phyloP scores from a whole-genome alignment of 2,329 filamentous ascomycete species.

The Diaporthe ampelina region DNA sequence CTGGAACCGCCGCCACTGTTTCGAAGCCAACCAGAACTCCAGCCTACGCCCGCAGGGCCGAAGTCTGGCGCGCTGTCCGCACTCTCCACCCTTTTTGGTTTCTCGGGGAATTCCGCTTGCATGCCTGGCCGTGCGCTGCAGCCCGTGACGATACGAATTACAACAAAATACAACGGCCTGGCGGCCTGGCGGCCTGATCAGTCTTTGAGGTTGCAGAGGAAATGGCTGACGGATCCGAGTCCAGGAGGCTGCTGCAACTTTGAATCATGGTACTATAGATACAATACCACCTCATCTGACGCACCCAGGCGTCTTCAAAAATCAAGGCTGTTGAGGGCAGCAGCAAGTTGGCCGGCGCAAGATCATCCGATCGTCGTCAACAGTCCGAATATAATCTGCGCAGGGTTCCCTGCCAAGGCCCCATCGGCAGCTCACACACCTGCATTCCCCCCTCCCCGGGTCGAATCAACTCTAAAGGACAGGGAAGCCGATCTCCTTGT shows the following conservation, averaged over 20 bases:
- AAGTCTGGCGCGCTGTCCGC: conserved; percentile 1
- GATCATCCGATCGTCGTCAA: conserved; percentile 27
- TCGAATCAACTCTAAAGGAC: not conserved
- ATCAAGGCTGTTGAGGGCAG: not conserved
- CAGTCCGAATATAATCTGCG: conserved; percentile 23
- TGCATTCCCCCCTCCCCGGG: not conserved
- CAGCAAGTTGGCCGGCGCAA: conserved; percentile 13
- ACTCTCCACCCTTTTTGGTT: not conserved
- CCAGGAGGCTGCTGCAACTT: not conserved
- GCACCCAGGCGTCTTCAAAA: not conserved
- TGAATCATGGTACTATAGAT: not conserved
- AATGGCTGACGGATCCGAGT: not conserved
- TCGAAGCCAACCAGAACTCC: conserved; percentile 11
- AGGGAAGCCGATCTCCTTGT: conserved; percentile 4
- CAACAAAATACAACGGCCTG: not conserved
- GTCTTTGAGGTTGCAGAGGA: not conserved
- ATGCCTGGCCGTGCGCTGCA: not conserved
- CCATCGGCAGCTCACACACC: not conserved
- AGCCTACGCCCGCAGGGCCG: conserved; percentile 8
- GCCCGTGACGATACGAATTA: not conserved
- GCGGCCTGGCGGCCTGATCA: not conserved
- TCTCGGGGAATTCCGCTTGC: conserved; percentile 2
- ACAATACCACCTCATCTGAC: not conserved
- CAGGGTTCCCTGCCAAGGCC: conserved; percentile 20
- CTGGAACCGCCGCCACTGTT: conserved; percentile 22